phyloP scores from a whole-genome alignment of 2,329 filamentous ascomycete genomes.

The Botrytis fabae region DNA sequence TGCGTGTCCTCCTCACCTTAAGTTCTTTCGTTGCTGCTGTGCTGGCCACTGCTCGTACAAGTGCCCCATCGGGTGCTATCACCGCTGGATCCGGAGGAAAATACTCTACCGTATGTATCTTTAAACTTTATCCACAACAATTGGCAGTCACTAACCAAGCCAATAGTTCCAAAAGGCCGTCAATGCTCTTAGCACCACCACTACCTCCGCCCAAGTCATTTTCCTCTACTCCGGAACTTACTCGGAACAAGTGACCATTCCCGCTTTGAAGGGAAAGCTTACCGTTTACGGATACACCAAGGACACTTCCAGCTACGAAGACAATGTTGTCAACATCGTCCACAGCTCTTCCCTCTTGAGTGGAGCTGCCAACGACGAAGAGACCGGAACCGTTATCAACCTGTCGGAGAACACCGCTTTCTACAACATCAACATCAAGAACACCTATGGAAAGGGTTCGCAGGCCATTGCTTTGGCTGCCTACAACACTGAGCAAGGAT shows the following conservation, averaged over 20 bases:
- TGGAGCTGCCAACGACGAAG: slow-evolving; percentile 47
- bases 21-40: slow-evolving; percentile 34
- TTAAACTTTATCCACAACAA: background rate
- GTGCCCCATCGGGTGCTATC: slow-evolving; percentile 49
- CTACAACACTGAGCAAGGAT: slow-evolving; percentile 52
- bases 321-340: slow-evolving; percentile 51
- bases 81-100: slow-evolving; percentile 46
- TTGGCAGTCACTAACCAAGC: slow-evolving; percentile 18
- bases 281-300: slow-evolving; percentile 57
- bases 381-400: slow-evolving; percentile 39
- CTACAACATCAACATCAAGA: slow-evolving; percentile 61
- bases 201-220: slow-evolving; percentile 50
- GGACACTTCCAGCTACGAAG: slow-evolving; percentile 47
- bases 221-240: slow-evolving; percentile 59
- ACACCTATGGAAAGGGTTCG: slow-evolving; percentile 50
- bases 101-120: slow-evolving; percentile 46
- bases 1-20: slow-evolving; percentile 36
- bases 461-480: slow-evolving; percentile 57
- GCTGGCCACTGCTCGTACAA: slow-evolving; percentile 42
- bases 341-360: slow-evolving; percentile 46
- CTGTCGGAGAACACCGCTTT: slow-evolving; percentile 51
- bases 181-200: slow-evolving; percentile 49
- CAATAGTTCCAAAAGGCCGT: slow-evolving; percentile 50
- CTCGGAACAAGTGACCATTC: slow-evolving; percentile 57
- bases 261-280: slow-evolving; percentile 48